Evolutionary conservation across 257 asterid genomes (phyloP).

Genomic region (Gentiana dahurica): DNA sequence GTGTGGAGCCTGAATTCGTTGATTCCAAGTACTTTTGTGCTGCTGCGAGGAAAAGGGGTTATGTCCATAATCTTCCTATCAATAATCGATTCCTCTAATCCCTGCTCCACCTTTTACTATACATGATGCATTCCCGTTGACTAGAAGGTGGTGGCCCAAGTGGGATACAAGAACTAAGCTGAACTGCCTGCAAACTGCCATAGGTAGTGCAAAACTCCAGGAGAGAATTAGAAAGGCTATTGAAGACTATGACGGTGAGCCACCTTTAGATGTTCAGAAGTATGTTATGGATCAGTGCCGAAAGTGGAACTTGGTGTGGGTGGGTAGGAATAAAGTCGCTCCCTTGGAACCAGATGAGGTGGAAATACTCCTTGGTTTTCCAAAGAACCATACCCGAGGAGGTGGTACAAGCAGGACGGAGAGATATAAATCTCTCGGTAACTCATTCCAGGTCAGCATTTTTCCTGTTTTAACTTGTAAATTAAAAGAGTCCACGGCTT

Average conservation of each 20-base stretch:
- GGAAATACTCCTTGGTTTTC: constrained; percentile 73
- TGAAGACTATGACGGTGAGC: constrained; percentile 32
- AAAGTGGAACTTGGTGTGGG: constrained; percentile 93
- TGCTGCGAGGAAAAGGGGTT: constrained; percentile 36
- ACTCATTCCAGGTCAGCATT: constrained; percentile 70
- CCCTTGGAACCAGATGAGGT: constrained; percentile 83
- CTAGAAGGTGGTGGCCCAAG: constrained; percentile 41
- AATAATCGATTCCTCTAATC: constrained; percentile 21
- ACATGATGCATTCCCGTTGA: constrained; percentile 31
- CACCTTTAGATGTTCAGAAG: constrained; percentile 41
- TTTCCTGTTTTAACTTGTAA: not conserved
- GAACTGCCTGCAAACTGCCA: constrained; percentile 35
- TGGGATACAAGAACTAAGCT: constrained; percentile 36
- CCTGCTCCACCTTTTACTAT: constrained; percentile 33
- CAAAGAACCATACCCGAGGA: constrained; percentile 81
- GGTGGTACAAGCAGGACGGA: constrained; percentile 90
- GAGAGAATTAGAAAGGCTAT: constrained; percentile 31
- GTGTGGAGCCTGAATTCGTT: constrained; percentile 32
- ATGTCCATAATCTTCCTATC: constrained; percentile 34
- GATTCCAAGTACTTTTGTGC: constrained; percentile 39
- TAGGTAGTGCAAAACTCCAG: constrained; percentile 32
- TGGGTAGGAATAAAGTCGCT: constrained; percentile 75
- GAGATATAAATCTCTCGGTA: constrained; percentile 72
- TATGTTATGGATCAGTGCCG: constrained; percentile 51
- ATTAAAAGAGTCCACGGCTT: not conserved